Conservation (phyloP, 495 filamentous ascomycete species). For the Lentithecium fluviatile region DNA sequence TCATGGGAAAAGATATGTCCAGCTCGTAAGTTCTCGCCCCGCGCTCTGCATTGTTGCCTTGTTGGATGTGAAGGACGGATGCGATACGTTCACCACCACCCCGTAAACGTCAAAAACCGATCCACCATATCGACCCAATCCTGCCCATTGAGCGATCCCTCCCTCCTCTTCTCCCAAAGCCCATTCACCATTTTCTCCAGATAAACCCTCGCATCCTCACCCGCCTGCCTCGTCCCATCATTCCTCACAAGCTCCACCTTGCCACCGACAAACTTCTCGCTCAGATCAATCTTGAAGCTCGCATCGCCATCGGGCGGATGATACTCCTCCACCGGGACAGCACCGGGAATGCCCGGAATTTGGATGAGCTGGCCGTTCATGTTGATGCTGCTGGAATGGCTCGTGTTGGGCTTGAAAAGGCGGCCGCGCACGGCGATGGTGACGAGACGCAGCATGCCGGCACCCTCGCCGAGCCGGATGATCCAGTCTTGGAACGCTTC, state of each 20-base stretch:
- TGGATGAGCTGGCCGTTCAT: background rate
- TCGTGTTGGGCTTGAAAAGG: conserved; percentile 25
- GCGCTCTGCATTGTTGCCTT: too few species aligned
- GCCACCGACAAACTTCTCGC: conserved; percentile 31
- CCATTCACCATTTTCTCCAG: conserved; percentile 13
- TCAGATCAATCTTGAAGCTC: conserved; percentile 32
- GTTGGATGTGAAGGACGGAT: too few species aligned
- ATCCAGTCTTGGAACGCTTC: conserved; percentile 35
- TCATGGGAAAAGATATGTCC: too few species aligned
- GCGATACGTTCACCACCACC: conserved; percentile 30
- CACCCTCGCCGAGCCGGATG: conserved; percentile 17
- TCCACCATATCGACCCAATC: conserved; percentile 34
- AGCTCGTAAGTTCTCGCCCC: too few species aligned
- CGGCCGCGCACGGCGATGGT: conserved; percentile 22
- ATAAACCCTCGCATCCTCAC: conserved; percentile 12
- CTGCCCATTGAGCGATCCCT: conserved; percentile 24
- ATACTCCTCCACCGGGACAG: conserved; percentile 11
- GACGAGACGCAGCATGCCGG: conserved; percentile 18
- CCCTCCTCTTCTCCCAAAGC: conserved; percentile 32
- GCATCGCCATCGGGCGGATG: conserved; percentile 32
- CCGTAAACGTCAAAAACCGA: conserved; percentile 20
- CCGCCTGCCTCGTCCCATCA: conserved; percentile 24
- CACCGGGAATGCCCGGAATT: background rate
- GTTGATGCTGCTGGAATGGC: background rate
- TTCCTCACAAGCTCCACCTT: conserved; percentile 26